These are phyloP conservation scores for Diplosphaera chodatii DNA, from an alignment of 139 green algal species.

Conservation along the genomic window DNA sequence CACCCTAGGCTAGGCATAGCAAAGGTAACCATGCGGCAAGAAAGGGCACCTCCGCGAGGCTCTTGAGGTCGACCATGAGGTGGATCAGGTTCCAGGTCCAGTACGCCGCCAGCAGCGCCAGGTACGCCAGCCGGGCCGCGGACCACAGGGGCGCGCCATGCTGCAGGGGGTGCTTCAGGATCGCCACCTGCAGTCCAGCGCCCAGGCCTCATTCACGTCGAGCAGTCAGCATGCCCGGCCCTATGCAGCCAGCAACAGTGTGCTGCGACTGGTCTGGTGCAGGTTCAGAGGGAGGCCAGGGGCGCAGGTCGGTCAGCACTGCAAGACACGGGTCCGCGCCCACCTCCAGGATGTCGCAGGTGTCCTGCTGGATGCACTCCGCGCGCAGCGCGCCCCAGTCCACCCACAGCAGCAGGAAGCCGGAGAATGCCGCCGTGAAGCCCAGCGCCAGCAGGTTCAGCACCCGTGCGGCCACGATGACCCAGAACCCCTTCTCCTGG, in stretches of 20 bases:
- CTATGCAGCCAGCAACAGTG: too few relatives aligned
- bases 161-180: conserved; percentile 36
- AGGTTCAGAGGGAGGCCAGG: too few relatives aligned
- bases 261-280: too few relatives aligned
- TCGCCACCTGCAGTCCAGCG: conserved; percentile 25
- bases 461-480: conserved; percentile 55
- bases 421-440: conserved; percentile 84
- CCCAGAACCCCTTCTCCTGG: conserved; percentile 64
- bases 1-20: too few relatives aligned
- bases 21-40: too few relatives aligned
- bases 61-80: conserved; percentile 42
- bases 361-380: conserved; percentile 37
- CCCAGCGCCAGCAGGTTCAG: conserved; percentile 82
- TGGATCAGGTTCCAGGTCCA: conserved; percentile 40
- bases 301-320: too few relatives aligned
- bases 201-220: too few relatives aligned
- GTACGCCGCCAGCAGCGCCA: conserved; percentile 58
- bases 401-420: conserved; percentile 82
- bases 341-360: conserved; percentile 63
- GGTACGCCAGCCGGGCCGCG: conserved; percentile 54
- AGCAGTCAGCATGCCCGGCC: neutral
- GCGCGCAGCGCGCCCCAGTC: conserved; percentile 67
- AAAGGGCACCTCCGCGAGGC: conserved; percentile 52
- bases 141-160: conserved; percentile 36
- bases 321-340: too few relatives aligned